Base-by-base conservation (phyloP, 2,329 filamentous ascomycete genomes). In the Ceratocystis colombiana region DNA sequence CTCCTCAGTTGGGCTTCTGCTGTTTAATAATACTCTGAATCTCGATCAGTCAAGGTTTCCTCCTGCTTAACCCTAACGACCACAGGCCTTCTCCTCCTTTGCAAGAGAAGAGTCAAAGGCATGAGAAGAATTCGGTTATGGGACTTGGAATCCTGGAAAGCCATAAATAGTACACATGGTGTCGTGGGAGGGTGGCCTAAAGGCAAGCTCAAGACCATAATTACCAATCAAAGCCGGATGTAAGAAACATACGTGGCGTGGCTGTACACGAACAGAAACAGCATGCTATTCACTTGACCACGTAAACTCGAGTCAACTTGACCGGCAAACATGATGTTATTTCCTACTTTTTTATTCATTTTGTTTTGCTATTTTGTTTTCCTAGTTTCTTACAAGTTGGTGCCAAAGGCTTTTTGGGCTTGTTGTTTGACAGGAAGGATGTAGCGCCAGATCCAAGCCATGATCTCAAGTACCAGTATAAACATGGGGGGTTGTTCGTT, bases 341-440 rank as follows among this genome's bases (percentile, higher is more conserved):
- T 10, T 53, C 6, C 48, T 53, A 7, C 20, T 48, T 48, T 12
- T 20, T 22, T 48, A 22, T 22, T 1, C 37, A 41, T 48, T 48
- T 48, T 48, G 17, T 48, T 22, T 53, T 53, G 20, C 48, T 53
- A 22, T 48, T 48, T 48, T 48, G 17, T 48, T 22, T 53, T 53
- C 8, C 48, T 53, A 22, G n/a, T 2, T 7, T 10, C 25, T 28
- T 33, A 28, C 12, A 22, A n/a, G 28, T 3, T 33, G 53, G 4
- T 59, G 55, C 17, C 28, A 37, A 30, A 59, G n/a, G 17, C 28
- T 20, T 37, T 30, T 25, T 53, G 48, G 22, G n/a, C 48, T 3
- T 20, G 48, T 41, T 53, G 48, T 28, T 53, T 33, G 55, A 59
- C 55, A 33, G 7, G 55, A 33, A 59, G 55, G 55, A 59, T 59